phyloP scores from a whole-genome alignment of 768 basidiomycete species.

The Psilocybe sp. region DNA sequence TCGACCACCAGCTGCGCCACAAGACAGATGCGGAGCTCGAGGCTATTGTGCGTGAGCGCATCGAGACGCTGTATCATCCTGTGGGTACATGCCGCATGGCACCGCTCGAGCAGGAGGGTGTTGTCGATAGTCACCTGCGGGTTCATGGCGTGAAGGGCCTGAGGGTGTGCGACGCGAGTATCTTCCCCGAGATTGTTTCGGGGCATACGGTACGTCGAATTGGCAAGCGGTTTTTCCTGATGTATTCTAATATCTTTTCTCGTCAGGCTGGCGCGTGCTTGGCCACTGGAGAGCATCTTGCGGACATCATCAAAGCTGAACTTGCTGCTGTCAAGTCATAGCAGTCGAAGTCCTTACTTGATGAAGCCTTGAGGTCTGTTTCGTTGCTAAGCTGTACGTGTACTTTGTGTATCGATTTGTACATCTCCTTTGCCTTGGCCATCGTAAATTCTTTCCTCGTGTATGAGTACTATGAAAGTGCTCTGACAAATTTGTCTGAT shows the following conservation, averaged over 20 bases:
- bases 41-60: conserved; percentile 36
- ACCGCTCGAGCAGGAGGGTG: conserved; percentile 34
- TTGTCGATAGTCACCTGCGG: conserved; percentile 34
- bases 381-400: no score
- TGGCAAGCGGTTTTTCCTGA: neutral
- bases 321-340: neutral
- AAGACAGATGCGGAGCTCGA: conserved; percentile 41
- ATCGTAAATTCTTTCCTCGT: no score
- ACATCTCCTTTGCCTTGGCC: no score
- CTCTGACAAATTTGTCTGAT: no score
- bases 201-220: conserved; percentile 39
- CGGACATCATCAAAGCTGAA: conserved; percentile 28
- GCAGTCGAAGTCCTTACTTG: no score
- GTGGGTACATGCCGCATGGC: conserved; percentile 46
- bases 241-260: neutral
- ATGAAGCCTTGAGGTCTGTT: no score
- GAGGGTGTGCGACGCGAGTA: conserved; percentile 46
- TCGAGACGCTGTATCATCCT: conserved; percentile 50
- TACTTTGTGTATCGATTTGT: no score
- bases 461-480: no score
- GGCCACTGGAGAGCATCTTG: conserved; percentile 27
- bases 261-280: conserved; percentile 28
- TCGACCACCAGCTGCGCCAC: conserved; percentile 37
- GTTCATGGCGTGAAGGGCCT: conserved; percentile 41
- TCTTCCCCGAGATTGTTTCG: conserved; percentile 44